These are phyloP conservation scores for Citrullus colocynthis DNA, from an alignment of 306 rosid genomes.

Conservation along the genomic window DNA sequence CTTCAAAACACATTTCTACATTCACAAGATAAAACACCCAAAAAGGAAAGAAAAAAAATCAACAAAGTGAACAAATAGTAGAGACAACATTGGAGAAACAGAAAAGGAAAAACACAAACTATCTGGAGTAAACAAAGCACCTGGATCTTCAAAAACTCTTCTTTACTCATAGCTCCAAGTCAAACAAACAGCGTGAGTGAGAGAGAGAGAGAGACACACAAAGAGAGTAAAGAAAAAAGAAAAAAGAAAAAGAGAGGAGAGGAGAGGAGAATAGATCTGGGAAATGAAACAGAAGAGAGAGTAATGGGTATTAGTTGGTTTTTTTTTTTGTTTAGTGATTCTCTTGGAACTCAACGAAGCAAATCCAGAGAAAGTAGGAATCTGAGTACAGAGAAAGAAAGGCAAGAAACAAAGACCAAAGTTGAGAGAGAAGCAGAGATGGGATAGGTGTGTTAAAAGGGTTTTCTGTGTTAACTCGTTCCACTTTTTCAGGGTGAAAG, in stretches of 20 bases:
- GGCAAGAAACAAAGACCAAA: not conserved
- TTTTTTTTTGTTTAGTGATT: not conserved
- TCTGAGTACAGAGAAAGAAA: not conserved
- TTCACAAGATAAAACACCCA: constrained; percentile 22
- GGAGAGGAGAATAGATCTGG: constrained; percentile 27
- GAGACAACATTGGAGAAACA: not conserved
- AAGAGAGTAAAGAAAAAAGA: not conserved
- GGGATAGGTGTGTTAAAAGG: not conserved
- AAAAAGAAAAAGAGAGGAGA: not conserved
- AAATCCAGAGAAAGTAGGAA: constrained; percentile 16
- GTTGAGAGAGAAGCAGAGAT: not conserved
- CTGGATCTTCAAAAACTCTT: constrained; percentile 87
- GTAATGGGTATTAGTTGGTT: constrained; percentile 3
- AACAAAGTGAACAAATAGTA: constrained; percentile 5
- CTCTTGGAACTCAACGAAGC: constrained; percentile 15
- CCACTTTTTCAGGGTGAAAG: constrained; percentile 1
- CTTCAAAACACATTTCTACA: constrained; percentile 88
- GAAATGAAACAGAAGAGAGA: constrained; percentile 17
- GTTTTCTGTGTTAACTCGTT: not conserved
- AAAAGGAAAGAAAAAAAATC: constrained; percentile 6
- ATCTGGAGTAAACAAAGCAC: constrained; percentile 22
- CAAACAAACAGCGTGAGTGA: not conserved
- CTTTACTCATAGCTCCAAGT: constrained; percentile 51
- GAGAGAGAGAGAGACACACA: constrained; percentile 6
- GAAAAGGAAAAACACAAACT: not conserved